Conservation (phyloP, 2,329 filamentous ascomycete genomes). For the Aspergillus latus region DNA sequence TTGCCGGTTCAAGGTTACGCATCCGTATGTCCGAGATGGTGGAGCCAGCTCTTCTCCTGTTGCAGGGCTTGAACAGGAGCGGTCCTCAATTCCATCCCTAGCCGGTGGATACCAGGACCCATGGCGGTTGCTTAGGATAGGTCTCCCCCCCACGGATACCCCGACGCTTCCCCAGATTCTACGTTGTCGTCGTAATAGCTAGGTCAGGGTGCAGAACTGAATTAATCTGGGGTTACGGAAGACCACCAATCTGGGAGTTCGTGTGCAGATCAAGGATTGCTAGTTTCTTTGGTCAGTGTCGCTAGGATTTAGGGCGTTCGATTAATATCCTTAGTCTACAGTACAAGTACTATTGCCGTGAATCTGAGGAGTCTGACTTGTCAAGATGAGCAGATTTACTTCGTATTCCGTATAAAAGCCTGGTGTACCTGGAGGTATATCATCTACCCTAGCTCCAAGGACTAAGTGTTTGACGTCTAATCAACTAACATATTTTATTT, state of each 20-base stretch:
- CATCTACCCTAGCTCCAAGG: background rate
- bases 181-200: background rate
- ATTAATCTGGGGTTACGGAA: conserved; percentile 6
- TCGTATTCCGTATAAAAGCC: background rate
- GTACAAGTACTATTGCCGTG: background rate
- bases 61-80: background rate
- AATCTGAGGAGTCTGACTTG: background rate
- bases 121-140: background rate
- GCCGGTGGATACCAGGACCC: background rate
- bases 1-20: background rate
- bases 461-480: background rate
- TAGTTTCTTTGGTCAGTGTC: background rate
- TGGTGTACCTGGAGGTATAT: background rate
- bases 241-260: background rate
- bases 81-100: background rate
- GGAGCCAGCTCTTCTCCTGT: background rate
- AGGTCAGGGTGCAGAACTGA: background rate
- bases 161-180: background rate
- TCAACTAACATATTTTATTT: background rate
- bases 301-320: background rate
- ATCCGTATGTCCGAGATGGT: background rate
- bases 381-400: background rate
- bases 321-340: background rate
- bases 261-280: background rate
- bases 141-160: background rate